Evolutionary conservation across 768 basidiomycete genomes (phyloP), one percentile per base, ranked within the genome.

Genomic region (Agrocybe chaxingu): DNA sequence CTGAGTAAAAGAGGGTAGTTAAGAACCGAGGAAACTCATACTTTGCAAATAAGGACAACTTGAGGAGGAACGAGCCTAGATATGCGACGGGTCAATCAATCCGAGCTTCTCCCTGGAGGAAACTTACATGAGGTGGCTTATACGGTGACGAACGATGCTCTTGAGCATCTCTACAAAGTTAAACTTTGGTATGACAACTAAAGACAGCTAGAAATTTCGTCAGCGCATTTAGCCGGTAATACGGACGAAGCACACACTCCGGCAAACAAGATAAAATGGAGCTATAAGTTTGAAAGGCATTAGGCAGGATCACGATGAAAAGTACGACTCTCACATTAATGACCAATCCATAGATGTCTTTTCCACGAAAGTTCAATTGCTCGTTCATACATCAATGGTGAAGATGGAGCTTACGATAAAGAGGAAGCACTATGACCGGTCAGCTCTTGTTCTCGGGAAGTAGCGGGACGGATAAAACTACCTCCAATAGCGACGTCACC

Each of bases 311-410:
- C 8, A 12, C 18, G 5, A 42, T 18, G 11, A n/a, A 12, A 46
- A 12, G 32, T 10, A 16, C 10, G 38, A 16, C 37, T 62, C 74
- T 54, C 45, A 82, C 78, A 62, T 78, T 81, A 50, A 84, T 75
- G 13, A 84, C 75, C 18, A 87, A 62, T 11, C 85, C 85, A 61
- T 85, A 87, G 7, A 86, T 85, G 58, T 87, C 85, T 60, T 16
- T 12, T 10, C 12, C 10, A 18, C 5, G 24, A 35, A 36, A 11
- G 43, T 42, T 29, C 24, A 39, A 16, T 29, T 51, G 24, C 24
- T n/a, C 41, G 12, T n/a, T 38, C 16, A 10, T 8, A 33, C 16
- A 36, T 11, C 7, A 7, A 29, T 10, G 11, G 5, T 11, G 31
- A 41, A 42, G 41, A 34, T 32, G 38, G 2, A 12, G 64, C 80